Percentiles rank a stretch among this genome's conserved stretches.
Conservation (phyloP, 106 monocot species). For the Apostasia shenzhenica region DNA sequence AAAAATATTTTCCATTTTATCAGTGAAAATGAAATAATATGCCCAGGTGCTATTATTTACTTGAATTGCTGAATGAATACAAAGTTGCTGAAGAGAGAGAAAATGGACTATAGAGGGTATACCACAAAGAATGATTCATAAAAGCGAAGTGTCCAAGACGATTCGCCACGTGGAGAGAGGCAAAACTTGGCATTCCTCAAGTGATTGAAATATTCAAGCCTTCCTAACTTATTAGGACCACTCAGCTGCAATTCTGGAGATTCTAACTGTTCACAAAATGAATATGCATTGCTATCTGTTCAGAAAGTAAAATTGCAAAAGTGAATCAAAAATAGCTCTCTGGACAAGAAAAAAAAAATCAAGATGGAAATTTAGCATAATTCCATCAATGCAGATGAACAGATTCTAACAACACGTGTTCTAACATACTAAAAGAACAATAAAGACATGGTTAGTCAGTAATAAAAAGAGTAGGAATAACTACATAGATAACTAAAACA, state of each 20-base stretch:
- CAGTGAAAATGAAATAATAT: no score
- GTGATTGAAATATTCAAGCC: constrained; percentile 80
- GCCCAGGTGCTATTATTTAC: no score
- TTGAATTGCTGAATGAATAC: neutral
- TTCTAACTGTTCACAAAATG: constrained; percentile 84
- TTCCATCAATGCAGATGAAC: no score
- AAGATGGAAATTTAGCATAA: neutral
- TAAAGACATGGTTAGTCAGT: no score
- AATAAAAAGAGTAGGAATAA: no score
- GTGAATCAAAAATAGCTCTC: neutral
- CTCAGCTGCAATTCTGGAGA: constrained; percentile 86
- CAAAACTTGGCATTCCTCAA: constrained; percentile 97
- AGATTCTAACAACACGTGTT: no score
- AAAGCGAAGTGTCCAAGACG: constrained; percentile 99
- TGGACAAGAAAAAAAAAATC: neutral
- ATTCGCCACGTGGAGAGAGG: constrained; percentile 95
- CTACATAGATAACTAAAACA: no score
- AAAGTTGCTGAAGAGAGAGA: neutral
- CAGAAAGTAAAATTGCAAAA: constrained; percentile 8
- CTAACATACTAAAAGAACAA: no score
- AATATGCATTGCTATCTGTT: constrained; percentile 18
- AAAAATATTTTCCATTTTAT: no score
- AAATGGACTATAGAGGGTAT: neutral
- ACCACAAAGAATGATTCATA: constrained; percentile 98
- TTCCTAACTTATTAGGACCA: constrained; percentile 86